phyloP scores from a whole-genome alignment of 2,329 filamentous ascomycete species.

The Penicillium sumatraense region DNA sequence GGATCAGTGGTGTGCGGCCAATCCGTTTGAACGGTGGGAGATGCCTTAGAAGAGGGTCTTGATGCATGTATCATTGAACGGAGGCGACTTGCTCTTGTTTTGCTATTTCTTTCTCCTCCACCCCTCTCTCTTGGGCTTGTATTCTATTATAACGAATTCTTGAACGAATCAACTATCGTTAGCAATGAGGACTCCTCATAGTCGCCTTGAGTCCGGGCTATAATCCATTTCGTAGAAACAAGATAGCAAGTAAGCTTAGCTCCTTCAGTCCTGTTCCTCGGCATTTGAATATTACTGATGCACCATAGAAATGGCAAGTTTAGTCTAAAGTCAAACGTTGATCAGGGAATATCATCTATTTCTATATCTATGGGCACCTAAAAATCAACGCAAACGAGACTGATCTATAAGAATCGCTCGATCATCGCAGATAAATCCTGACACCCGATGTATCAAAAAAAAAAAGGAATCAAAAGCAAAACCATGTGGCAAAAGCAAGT shows the following conservation, averaged over 20 bases:
- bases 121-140: background rate
- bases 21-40: conserved; percentile 43
- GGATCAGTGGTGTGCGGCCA: conserved; percentile 43
- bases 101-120: background rate
- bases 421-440: background rate
- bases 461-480: conserved; percentile 4
- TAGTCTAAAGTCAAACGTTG: background rate
- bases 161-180: background rate
- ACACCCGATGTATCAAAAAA: conserved; percentile 13
- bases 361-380: conserved; percentile 24
- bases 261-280: too few relatives aligned
- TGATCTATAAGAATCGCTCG: conserved; percentile 4
- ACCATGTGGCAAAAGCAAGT: background rate
- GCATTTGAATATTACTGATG: too few relatives aligned
- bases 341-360: conserved; percentile 16
- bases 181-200: too few relatives aligned
- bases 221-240: too few relatives aligned
- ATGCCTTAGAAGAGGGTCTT: conserved; percentile 5
- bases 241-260: too few relatives aligned
- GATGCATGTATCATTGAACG: background rate
- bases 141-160: background rate
- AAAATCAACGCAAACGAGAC: conserved; percentile 16
- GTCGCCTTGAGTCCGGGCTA: too few relatives aligned
- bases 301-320: too few relatives aligned
- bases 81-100: background rate